Conservation (phyloP, 768 basidiomycete species). For the Agaricus subrufescens region DNA sequence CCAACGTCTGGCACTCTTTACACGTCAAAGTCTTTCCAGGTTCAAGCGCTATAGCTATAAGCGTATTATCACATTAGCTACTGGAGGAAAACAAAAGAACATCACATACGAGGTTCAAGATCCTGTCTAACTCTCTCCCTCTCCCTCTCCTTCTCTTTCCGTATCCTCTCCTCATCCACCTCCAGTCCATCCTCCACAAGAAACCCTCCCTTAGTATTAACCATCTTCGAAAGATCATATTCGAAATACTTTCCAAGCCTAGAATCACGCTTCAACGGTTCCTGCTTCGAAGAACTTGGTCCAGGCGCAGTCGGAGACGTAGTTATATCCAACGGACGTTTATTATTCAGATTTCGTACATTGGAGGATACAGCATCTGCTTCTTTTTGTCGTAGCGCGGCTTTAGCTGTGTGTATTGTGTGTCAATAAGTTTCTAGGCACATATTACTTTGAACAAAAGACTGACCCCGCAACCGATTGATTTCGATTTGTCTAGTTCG, state of each 20-base stretch:
- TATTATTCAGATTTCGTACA: slow-evolving; percentile 59
- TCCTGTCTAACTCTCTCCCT: slow-evolving; percentile 71
- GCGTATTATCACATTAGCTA: background rate
- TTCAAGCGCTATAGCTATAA: slow-evolving; percentile 74
- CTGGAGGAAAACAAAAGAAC: background rate
- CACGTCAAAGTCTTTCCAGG: slow-evolving; percentile 77
- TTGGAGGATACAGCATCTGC: slow-evolving; percentile 43
- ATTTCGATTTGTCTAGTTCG: slow-evolving; percentile 70
- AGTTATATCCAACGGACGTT: slow-evolving; percentile 62
- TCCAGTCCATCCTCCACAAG: slow-evolving; percentile 86
- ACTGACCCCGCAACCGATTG: slow-evolving; percentile 69
- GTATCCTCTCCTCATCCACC: slow-evolving; percentile 65
- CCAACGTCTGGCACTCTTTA: slow-evolving; percentile 77
- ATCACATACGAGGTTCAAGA: slow-evolving; percentile 61
- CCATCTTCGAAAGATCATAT: slow-evolving; percentile 95
- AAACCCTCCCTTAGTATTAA: slow-evolving; percentile 96
- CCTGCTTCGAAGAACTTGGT: slow-evolving; percentile 26
- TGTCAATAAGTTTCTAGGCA: background rate
- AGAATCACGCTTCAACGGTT: slow-evolving; percentile 65
- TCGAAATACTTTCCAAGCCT: slow-evolving; percentile 92
- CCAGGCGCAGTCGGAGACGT: slow-evolving; percentile 57
- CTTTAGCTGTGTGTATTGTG: slow-evolving; percentile 53
- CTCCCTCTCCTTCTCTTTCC: slow-evolving; percentile 81
- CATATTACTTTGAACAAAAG: background rate
- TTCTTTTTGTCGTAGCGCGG: slow-evolving; percentile 64